These are phyloP conservation scores for Porodaedalea pini DNA, from an alignment of 1,284 basidiomycete species.

Conservation along the genomic window DNA sequence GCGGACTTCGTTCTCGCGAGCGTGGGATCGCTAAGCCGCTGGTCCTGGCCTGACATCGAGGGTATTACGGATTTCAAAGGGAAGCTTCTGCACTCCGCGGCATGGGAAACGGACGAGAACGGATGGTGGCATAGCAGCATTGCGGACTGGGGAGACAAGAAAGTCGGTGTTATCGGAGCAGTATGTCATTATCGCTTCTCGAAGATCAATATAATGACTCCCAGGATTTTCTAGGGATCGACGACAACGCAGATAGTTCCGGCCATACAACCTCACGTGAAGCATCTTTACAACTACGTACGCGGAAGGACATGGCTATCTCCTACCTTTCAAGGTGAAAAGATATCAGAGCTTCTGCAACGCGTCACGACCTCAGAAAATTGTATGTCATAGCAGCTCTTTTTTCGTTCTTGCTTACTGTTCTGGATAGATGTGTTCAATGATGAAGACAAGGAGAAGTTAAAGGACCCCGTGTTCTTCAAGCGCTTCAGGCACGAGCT, in stretches of 20 bases:
- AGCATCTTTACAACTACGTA: constrained; percentile 52
- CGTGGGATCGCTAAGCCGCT: constrained; percentile 44
- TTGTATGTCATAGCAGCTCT: constrained; percentile 34
- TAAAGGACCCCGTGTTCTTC: constrained; percentile 50
- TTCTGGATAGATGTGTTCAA: constrained; percentile 42
- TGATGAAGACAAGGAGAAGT: constrained; percentile 47
- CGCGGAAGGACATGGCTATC: constrained; percentile 61
- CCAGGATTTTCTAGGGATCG: constrained; percentile 43
- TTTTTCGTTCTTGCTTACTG: background rate
- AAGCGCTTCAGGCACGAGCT: constrained; percentile 46
- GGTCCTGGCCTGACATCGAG: constrained; percentile 57
- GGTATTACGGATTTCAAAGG: constrained; percentile 52
- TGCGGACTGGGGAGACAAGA: constrained; percentile 50
- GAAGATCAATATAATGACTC: background rate
- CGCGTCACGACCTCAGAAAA: constrained; percentile 36
- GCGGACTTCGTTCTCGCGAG: constrained; percentile 50
- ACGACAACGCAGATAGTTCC: constrained; percentile 64
- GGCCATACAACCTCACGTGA: constrained; percentile 51
- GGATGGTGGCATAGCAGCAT: constrained; percentile 44
- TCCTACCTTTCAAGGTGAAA: constrained; percentile 42
- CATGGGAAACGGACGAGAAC: constrained; percentile 48
- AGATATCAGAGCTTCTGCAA: constrained; percentile 36
- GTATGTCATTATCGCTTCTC: constrained; percentile 32
- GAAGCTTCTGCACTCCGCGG: constrained; percentile 50
- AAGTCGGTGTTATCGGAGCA: constrained; percentile 58